Base-by-base conservation (phyloP, 2,329 filamentous ascomycete genomes). In the Trichocomaceae sp. region DNA sequence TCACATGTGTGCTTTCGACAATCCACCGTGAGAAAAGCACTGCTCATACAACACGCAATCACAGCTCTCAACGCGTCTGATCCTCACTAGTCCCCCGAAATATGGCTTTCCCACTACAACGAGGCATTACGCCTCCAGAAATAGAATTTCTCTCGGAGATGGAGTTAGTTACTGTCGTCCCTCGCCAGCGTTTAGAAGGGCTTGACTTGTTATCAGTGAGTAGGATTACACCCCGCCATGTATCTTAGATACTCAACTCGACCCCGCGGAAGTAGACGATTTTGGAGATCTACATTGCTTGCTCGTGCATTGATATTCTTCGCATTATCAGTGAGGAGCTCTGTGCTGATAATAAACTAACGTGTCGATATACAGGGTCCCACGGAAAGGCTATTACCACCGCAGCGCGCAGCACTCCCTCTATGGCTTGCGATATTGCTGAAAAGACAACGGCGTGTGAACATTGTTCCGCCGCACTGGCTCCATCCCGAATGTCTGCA, bases 81-180 rank as follows among this genome's bases (percentile, higher is more conserved):
- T 46, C 31, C 44, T 31, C 44, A 31, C 4, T 52, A 48, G 15
- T 33, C 37, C 35, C 19, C 22, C 45, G 13, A 54, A 49, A 48
- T 8, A 85, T 85, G 83, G 82, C 82, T 50, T 78, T 84, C 61
- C 80, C 81, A 60, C 76, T 84, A 42, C 80, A 80, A 39, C 76
- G 80, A 59, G 82, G 86, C 71, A 80, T 96, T 45, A 86, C 88
- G 63, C 90, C 93, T 57, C 79, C 88, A 60, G 93, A 99, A 75
- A 87, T 95, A 46, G 88, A 90, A 50, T 99, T 97, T 67, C 77
- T 97, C 26, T 96, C 91, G 72, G 93, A 99, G 76, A 97, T 96
- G 90, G 92, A 97, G 75, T 83, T 90, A 65, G 87, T 99, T 54
- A 96, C 91, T 0, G 82, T 99, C 20, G 84, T 97, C 49, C 93